Base-by-base conservation (phyloP, 2,329 filamentous ascomycete species). In the Chrysoporthe cubensis region DNA sequence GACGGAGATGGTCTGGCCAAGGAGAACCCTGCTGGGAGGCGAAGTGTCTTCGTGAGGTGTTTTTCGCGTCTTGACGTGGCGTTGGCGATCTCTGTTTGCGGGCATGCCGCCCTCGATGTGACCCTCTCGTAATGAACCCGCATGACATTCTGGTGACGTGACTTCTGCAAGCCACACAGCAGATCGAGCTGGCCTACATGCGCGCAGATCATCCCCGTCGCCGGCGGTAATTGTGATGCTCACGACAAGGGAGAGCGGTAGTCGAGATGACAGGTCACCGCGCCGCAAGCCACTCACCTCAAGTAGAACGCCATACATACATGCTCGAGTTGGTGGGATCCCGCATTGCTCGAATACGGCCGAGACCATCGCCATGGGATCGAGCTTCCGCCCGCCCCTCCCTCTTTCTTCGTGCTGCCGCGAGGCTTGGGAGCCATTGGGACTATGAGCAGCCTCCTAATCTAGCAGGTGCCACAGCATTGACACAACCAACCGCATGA, bases 81-180 rank as follows among this genome's bases (percentile, higher is more conserved):
- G 9, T 40, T 32, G 54, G 34, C 34, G 32, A 40, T 40, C 34
- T n/a, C 34, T 40, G 54, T 13, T 9, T 40, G 54, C 34, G n/a
- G 34, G 9, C 8, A 40, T 57, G 34, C 34, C 32, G 7, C 7
- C 3, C 16, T 40, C 14, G 34, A 40, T 37, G 54, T 57, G 16
- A 4, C 14, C 16, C 3, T 32, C 3, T 11, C n/a, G 34, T 32
- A 40, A 21, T 32, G 26, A 26, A 32, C 21, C 7, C 9, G 21
- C 50, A 57, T 57, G 54, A 57, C 54, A 40, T 40, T 7, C 7
- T n/a, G 34, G 54, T 40, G 32, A 57, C 54, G 32, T 40, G 54
- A 16, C 32, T 57, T 34, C 11, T 3, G n/a, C 4, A 40, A 4
- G 18, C 16, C 54, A 40, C 14, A n/a, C 16, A 21, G 8, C 54